Conservation (phyloP, 1,284 basidiomycete species). For the Ustilago bromivora region DNA sequence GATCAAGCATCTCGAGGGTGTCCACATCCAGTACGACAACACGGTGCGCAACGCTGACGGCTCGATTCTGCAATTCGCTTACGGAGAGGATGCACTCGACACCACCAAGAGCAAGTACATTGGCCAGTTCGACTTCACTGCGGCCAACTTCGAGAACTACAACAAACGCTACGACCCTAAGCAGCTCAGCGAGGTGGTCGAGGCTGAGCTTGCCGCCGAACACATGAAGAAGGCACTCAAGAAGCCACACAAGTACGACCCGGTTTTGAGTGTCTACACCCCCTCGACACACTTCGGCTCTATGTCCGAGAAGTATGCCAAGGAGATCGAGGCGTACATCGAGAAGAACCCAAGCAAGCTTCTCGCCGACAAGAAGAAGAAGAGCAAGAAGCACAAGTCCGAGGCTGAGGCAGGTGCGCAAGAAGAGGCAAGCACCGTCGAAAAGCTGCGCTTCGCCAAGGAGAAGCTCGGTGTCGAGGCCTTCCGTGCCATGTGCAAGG, state of each 20-base stretch:
- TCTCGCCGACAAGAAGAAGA: slow-evolving; percentile 75
- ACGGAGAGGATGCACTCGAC: slow-evolving; percentile 96
- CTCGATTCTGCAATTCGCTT: slow-evolving; percentile 94
- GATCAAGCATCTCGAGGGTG: slow-evolving; percentile 97
- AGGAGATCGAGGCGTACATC: slow-evolving; percentile 83
- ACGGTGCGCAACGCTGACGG: slow-evolving; percentile 95
- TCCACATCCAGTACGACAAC: slow-evolving; percentile 96
- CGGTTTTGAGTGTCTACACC: slow-evolving; percentile 81
- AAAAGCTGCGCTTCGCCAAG: slow-evolving; percentile 72
- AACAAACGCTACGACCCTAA: slow-evolving; percentile 78
- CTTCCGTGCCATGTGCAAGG: slow-evolving; percentile 66
- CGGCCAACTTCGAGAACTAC: slow-evolving; percentile 85
- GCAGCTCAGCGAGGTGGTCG: slow-evolving; percentile 76
- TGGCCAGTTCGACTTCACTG: slow-evolving; percentile 91
- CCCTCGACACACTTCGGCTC: slow-evolving; percentile 86
- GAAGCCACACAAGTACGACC: slow-evolving; percentile 80
- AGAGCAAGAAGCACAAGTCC: slow-evolving; percentile 71
- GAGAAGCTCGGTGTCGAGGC: slow-evolving; percentile 61
- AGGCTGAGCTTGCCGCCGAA: slow-evolving; percentile 77
- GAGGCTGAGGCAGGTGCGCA: slow-evolving; percentile 61
- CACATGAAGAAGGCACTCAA: slow-evolving; percentile 95
- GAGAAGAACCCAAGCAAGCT: slow-evolving; percentile 82
- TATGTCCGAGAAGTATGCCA: slow-evolving; percentile 92
- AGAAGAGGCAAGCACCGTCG: slow-evolving; percentile 39
- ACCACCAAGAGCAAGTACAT: slow-evolving; percentile 80